Conservation (phyloP, 306 rosid genomes). For the Psophocarpus tetragonolobus region DNA sequence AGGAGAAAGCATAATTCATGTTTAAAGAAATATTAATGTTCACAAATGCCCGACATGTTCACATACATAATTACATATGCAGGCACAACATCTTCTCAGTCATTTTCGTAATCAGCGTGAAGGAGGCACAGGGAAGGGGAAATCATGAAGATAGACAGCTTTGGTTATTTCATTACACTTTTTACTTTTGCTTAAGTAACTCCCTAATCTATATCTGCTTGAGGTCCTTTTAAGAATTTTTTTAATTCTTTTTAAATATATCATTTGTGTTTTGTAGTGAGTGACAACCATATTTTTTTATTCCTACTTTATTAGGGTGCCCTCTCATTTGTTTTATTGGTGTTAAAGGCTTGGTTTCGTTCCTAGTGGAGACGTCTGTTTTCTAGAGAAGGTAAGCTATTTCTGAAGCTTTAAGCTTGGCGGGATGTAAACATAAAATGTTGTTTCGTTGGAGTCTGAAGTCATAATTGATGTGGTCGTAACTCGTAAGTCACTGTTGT, state of each 20-base stretch:
- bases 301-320: not conserved
- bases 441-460: constrained; percentile 25
- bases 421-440: constrained; percentile 20
- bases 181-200: constrained; percentile 5
- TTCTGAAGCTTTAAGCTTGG: constrained; percentile 14
- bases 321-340: not conserved
- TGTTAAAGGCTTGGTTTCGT: constrained; percentile 13
- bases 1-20: constrained; percentile 6
- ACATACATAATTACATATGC: constrained; percentile 43
- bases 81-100: constrained; percentile 96
- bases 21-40: not conserved
- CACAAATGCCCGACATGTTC: constrained; percentile 24
- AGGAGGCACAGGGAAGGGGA: constrained; percentile 72
- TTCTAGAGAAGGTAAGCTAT: constrained; percentile 10
- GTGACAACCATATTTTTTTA: not conserved
- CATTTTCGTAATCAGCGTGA: constrained; percentile 91
- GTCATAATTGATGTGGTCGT: not conserved
- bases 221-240: constrained; percentile 33
- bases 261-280: constrained; percentile 34
- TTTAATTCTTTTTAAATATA: constrained; percentile 33
- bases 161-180: constrained; percentile 39
- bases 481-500: constrained; percentile 33
- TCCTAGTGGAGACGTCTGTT: constrained; percentile 15
- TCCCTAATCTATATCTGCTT: constrained; percentile 22
- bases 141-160: constrained; percentile 48